Percentiles rank a stretch among this genome's conserved stretches.
Conservation (phyloP, 208 protist genomes). For the Lotmaria passim region DNA sequence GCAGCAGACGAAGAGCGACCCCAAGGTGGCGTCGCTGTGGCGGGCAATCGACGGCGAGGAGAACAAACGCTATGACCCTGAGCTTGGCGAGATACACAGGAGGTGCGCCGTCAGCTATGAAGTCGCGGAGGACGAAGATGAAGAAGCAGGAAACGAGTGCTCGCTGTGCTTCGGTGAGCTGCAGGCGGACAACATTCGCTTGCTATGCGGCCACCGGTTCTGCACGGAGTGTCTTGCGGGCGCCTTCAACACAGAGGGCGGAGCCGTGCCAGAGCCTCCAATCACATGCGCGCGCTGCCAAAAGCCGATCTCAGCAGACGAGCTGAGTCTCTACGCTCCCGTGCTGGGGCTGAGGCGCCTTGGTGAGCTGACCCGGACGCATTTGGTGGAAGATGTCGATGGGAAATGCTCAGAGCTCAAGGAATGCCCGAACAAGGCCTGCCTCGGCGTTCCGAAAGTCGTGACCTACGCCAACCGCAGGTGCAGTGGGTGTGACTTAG, state of each 20-base stretch:
- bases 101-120: background rate
- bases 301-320: background rate
- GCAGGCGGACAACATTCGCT: background rate
- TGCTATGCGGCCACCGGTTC: conserved; percentile 13
- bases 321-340: conserved; percentile 3
- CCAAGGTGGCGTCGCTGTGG: conserved; percentile 1
- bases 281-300: background rate
- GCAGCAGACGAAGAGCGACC: background rate
- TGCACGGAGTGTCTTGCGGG: conserved; percentile 14
- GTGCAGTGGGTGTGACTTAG: conserved; percentile 14
- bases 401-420: background rate
- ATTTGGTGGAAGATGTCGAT: background rate
- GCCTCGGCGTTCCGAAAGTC: conserved; percentile 10
- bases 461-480: conserved; percentile 6
- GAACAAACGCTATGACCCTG: conserved; percentile 10
- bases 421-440: conserved; percentile 18
- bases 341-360: background rate
- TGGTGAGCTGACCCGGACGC: background rate
- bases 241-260: conserved; percentile 13
- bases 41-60: conserved; percentile 8
- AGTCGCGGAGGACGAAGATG: background rate
- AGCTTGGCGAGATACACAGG: background rate
- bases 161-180: conserved; percentile 6
- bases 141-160: background rate
- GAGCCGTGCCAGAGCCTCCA: conserved; percentile 1